Conservation (phyloP, 148 eudicot species). For the Chenopodium berlandieri region DNA sequence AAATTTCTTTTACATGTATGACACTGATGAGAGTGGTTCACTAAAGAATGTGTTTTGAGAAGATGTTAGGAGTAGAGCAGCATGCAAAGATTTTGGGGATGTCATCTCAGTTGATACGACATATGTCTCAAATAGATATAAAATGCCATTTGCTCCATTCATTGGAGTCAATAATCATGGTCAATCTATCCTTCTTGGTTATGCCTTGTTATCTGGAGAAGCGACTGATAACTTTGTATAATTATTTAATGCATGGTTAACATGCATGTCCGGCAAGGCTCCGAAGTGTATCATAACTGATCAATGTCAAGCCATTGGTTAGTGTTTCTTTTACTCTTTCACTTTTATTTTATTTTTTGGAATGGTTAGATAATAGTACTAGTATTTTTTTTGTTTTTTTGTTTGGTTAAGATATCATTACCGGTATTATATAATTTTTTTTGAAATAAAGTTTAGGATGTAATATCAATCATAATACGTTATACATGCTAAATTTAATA, state of each 20-base stretch:
- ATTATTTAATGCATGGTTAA: constrained; percentile 2
- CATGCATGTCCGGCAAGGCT: background rate
- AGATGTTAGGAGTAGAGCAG: constrained; percentile 1
- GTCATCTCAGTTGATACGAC: constrained; percentile 20
- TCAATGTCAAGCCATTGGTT: constrained; percentile 9
- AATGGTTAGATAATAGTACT: no score
- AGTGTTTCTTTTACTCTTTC: background rate
- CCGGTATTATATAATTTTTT: no score
- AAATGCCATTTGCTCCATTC: constrained; percentile 5
- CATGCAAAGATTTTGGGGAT: constrained; percentile 22
- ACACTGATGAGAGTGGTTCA: background rate
- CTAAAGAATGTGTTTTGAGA: constrained; percentile 25
- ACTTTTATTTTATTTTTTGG: no score
- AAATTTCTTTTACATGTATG: background rate
- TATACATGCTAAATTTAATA: no score
- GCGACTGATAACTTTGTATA: background rate
- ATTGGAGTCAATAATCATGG: constrained; percentile 17
- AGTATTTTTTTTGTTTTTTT: no score
- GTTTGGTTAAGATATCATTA: no score
- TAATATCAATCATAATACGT: no score
- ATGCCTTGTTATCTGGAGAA: background rate
- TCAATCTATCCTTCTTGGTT: background rate
- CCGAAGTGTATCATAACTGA: constrained; percentile 1
- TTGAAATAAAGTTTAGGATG: no score
- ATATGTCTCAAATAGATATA: constrained; percentile 13